Evolutionary conservation across 768 basidiomycete species (phyloP).

Genomic region (Tulasnella sp.): DNA sequence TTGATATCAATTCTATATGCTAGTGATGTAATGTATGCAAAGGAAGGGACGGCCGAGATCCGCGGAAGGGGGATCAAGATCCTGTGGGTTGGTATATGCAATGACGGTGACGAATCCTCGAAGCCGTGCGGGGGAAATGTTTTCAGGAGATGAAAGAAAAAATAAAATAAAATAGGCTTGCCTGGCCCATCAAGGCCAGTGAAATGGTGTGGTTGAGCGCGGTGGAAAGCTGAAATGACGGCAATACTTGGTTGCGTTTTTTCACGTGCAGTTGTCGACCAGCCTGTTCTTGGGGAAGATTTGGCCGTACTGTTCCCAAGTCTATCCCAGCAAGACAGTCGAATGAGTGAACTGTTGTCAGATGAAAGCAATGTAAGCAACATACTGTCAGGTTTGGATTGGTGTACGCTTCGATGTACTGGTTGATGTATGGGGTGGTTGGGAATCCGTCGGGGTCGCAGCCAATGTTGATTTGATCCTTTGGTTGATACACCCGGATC

Average conservation of each 20-base stretch:
- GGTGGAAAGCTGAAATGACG: not conserved
- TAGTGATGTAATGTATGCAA: not conserved
- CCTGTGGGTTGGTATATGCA: not conserved
- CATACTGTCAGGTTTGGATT: slow-evolving; percentile 66
- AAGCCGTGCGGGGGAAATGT: not conserved
- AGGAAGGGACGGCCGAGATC: not conserved
- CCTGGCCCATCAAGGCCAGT: not conserved
- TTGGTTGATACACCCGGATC: slow-evolving; percentile 85
- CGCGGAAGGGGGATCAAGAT: not conserved
- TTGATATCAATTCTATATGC: not conserved
- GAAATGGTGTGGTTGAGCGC: not conserved
- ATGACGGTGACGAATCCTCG: not conserved
- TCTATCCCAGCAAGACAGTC: not conserved
- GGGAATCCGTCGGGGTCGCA: slow-evolving; percentile 79
- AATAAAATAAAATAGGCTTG: not conserved
- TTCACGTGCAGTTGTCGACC: slow-evolving; percentile 39
- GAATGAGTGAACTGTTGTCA: not conserved
- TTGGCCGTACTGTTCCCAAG: slow-evolving; percentile 56
- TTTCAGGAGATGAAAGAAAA: no score
- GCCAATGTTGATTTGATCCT: slow-evolving; percentile 66
- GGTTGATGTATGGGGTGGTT: slow-evolving; percentile 74
- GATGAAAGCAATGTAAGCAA: not conserved
- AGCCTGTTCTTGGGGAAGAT: slow-evolving; percentile 64
- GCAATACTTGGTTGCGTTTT: not conserved
- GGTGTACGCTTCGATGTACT: slow-evolving; percentile 68